Evolutionary conservation across 805 yeast genomes (phyloP), one percentile per base, ranked within the genome.

Genomic region (Wickerhamiella hasegawae): DNA sequence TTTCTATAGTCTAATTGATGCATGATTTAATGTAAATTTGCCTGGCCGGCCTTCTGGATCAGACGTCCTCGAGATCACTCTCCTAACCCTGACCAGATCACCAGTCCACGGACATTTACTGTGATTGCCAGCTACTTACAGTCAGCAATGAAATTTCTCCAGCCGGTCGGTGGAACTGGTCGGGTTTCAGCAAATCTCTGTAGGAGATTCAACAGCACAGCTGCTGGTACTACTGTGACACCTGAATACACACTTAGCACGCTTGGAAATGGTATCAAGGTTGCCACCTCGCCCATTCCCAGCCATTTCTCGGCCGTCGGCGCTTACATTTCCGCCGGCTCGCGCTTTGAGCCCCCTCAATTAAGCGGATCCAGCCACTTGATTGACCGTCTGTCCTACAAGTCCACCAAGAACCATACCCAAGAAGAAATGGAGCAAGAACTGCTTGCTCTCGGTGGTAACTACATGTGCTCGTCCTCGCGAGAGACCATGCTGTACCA

Each of bases 241-340:
- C 20, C 8, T 17, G 31, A 17, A 9, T 28, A 26, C 20, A n/a
- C 25, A 29, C 27, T 60, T 18, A 51, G 67, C 2, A 62, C 73
- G 1, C 62, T 87, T 23, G 45, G 66, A 5, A 87, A 84, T 57
- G 96, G 96, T 2, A 59, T 85, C 25, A 66, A 76, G 43, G 76
- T 87, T 4, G 85, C 83, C 9, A 78, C 93, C 3, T 90, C 83
- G 40, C 73, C 80, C 30, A 69, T 78, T 0, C 90, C 95, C 1
- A 84, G 93, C 27, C 94, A 85, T 55, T 90, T 90, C 53, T 68
- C 87, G 39, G 94, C 95, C 0, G 57, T 85, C 31, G 97, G 97
- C 1, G 68, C 87, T 31, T 90, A 82, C 50, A 68, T 90, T 4
- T 77, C 80, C 49, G 94, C 93, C 1, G 98, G 98, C 1, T 76